Evolutionary conservation across 1,284 basidiomycete species (phyloP).

Genomic region (Sanguinoderma infundibulare): DNA sequence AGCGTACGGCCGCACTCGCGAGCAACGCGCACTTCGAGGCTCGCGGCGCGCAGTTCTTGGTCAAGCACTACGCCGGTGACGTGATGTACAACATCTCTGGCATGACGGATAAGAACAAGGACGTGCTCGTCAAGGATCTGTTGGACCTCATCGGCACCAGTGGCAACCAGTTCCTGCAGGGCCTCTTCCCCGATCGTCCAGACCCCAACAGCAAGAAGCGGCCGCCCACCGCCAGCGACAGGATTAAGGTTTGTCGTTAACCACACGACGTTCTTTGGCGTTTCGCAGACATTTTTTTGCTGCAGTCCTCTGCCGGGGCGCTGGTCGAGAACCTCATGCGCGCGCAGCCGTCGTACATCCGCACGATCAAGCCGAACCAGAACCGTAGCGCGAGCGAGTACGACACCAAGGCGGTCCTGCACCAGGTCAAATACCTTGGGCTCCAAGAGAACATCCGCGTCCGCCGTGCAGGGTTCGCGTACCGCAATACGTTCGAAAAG

Average conservation of each 20-base stretch:
- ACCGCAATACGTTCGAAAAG: slow-evolving; percentile 97
- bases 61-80: slow-evolving; percentile 96
- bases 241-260: slow-evolving; percentile 78
- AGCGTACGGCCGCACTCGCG: slow-evolving; percentile 83
- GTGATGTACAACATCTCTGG: slow-evolving; percentile 98
- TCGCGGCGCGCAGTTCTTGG: slow-evolving; percentile 89
- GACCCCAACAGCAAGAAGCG: slow-evolving; percentile 98
- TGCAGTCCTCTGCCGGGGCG: slow-evolving; percentile 86
- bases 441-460: slow-evolving; percentile 99
- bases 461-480: slow-evolving; percentile 96
- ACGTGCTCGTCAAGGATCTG: slow-evolving; percentile 93
- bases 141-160: slow-evolving; percentile 87
- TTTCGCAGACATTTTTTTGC: not conserved
- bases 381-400: slow-evolving; percentile 94
- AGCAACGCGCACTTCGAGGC: slow-evolving; percentile 92
- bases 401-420: slow-evolving; percentile 92
- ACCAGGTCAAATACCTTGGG: slow-evolving; percentile 99
- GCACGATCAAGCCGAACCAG: slow-evolving; percentile 99
- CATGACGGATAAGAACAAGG: slow-evolving; percentile 99
- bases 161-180: slow-evolving; percentile 85
- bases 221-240: slow-evolving; percentile 97
- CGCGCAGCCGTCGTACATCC: slow-evolving; percentile 97
- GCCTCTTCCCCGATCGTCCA: slow-evolving; percentile 92
- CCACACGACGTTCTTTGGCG: not conserved
- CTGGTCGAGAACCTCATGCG: slow-evolving; percentile 97